Percentiles rank a stretch among this genome's conserved stretches.
Evolutionary conservation across 352 stramenopile species (phyloP).

Genomic region (Aphanomyces astaci): DNA sequence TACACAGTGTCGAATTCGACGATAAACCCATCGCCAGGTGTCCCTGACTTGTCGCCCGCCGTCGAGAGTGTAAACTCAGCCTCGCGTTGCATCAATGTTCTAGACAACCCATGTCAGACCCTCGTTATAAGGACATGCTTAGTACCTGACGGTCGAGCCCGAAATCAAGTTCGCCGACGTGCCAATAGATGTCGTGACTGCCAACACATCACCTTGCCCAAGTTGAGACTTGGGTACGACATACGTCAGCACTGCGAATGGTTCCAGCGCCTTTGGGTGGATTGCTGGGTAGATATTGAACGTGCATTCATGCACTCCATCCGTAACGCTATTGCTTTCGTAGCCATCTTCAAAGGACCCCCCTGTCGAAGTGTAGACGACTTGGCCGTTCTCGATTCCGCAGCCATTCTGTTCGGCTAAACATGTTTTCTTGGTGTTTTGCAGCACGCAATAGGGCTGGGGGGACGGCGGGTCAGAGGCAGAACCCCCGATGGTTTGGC

Average conservation of each 20-base stretch:
- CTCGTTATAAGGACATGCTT: too few relatives aligned
- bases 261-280: neutral
- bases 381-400: neutral
- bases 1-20: neutral
- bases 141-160: neutral
- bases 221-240: neutral
- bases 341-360: slow-evolving; percentile 7
- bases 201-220: neutral
- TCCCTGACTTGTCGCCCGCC: neutral
- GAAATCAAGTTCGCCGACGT: neutral
- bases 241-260: neutral
- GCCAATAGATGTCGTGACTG: neutral
- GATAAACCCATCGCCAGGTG: slow-evolving; percentile 2
- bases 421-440: neutral
- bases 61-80: neutral
- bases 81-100: too few relatives aligned
- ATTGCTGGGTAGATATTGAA: slow-evolving; percentile 1
- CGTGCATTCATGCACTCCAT: neutral
- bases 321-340: neutral
- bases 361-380: neutral
- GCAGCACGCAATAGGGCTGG: slow-evolving; percentile 5
- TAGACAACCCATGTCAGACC: too few relatives aligned
- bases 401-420: neutral
- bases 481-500: slow-evolving; percentile 1
- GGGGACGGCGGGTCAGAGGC: neutral